These are phyloP conservation scores for Phytophthora ohioensis DNA, from an alignment of 352 stramenopile genomes.

Conservation along the genomic window DNA sequence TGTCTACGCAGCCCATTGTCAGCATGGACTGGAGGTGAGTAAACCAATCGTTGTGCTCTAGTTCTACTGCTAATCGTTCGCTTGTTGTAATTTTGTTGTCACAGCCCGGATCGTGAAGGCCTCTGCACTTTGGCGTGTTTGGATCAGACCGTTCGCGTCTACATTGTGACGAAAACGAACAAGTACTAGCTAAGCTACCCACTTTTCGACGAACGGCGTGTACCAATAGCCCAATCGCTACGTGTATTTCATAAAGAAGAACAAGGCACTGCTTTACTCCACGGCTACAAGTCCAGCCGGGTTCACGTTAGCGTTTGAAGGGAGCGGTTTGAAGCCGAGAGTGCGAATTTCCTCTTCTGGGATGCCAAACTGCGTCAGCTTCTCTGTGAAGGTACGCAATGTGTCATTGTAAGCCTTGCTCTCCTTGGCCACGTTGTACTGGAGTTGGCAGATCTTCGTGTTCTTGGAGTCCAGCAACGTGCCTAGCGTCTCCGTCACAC, in stretches of 20 bases:
- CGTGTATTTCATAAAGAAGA: constrained; percentile 6
- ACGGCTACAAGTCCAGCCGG: constrained; percentile 78
- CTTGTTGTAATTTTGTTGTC: constrained; percentile 10
- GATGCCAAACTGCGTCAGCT: constrained; percentile 72
- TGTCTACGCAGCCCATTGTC: constrained; percentile 97
- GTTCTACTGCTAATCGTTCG: constrained; percentile 2
- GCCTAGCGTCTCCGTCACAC: constrained; percentile 77
- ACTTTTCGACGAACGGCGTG: constrained; percentile 19
- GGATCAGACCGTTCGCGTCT: constrained; percentile 96
- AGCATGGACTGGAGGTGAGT: constrained; percentile 96
- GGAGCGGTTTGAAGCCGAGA: constrained; percentile 68
- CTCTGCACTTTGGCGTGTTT: constrained; percentile 93
- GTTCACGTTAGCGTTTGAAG: constrained; percentile 65
- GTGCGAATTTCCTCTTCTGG: constrained; percentile 76
- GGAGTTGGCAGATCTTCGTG: constrained; percentile 58
- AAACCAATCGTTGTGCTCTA: background rate
- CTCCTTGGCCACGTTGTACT: constrained; percentile 76
- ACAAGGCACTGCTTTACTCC: constrained; percentile 41
- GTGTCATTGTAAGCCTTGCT: constrained; percentile 86
- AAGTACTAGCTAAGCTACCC: constrained; percentile 81
- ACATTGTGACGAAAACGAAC: constrained; percentile 96
- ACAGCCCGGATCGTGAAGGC: constrained; percentile 92
- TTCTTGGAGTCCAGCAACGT: constrained; percentile 72
- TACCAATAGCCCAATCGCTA: constrained; percentile 20
- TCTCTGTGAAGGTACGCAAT: constrained; percentile 76